Conservation (phyloP, 352 stramenopile species). For the Thraustotheca clavata region DNA sequence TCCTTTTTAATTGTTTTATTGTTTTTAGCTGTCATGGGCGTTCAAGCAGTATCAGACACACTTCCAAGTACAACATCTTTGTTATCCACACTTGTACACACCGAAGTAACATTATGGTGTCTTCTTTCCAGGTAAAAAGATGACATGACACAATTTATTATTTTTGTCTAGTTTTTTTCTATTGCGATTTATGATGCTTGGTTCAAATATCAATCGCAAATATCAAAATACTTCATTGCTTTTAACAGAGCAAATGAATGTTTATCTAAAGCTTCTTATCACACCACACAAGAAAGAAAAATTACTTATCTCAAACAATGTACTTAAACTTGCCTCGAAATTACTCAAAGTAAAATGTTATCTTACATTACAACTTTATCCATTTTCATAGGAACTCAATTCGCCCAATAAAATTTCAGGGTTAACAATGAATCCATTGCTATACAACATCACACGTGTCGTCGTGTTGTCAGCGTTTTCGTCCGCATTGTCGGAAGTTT, state of each 20-base stretch:
- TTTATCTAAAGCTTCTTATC: slow-evolving; percentile 72
- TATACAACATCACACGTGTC: slow-evolving; percentile 86
- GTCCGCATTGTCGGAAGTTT: slow-evolving; percentile 82
- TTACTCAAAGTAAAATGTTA: slow-evolving; percentile 62
- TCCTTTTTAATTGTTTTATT: slow-evolving; percentile 84
- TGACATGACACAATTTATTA: slow-evolving; percentile 2
- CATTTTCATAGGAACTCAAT: slow-evolving; percentile 60
- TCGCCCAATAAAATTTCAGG: slow-evolving; percentile 87
- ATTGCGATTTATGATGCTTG: slow-evolving; percentile 87
- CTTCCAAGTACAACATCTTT: slow-evolving; percentile 28
- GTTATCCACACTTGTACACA: slow-evolving; percentile 55
- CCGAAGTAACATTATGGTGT: slow-evolving; percentile 84
- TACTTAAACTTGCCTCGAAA: slow-evolving; percentile 87
- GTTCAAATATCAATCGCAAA: slow-evolving; percentile 86
- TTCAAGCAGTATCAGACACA: slow-evolving; percentile 72
- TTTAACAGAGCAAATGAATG: slow-evolving; percentile 87
- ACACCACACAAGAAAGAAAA: slow-evolving; percentile 86
- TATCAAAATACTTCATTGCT: slow-evolving; percentile 89
- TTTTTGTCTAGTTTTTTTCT: slow-evolving; percentile 60
- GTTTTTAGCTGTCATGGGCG: slow-evolving; percentile 75
- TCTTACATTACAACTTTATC: slow-evolving; percentile 2
- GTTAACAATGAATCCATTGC: slow-evolving; percentile 84
- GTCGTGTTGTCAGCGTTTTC: slow-evolving; percentile 85
- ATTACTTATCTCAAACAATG: slow-evolving; percentile 84
- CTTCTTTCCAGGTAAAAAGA: slow-evolving; percentile 52